Conservation (phyloP, 805 yeast genomes). For the Spencermartinsiella europaea region DNA sequence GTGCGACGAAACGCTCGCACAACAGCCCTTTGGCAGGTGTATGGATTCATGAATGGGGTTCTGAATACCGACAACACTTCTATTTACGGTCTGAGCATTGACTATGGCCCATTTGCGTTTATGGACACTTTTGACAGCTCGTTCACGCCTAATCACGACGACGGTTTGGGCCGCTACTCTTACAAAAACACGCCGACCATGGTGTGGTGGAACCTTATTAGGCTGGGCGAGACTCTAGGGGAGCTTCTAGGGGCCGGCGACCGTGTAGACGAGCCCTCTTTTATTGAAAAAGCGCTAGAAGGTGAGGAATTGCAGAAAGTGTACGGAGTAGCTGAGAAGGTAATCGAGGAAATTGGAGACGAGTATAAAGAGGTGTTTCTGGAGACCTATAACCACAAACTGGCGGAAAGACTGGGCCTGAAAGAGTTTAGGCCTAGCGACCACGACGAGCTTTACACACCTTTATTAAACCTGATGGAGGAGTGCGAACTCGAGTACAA, state of each 20-base stretch:
- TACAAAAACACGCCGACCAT: conserved; percentile 80
- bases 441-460: conserved; percentile 42
- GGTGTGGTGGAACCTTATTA: conserved; percentile 88
- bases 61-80: conserved; percentile 93
- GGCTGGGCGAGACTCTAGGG: conserved; percentile 79
- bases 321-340: conserved; percentile 53
- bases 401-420: conserved; percentile 70
- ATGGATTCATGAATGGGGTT: conserved; percentile 92
- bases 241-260: conserved; percentile 73
- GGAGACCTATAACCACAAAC: conserved; percentile 48
- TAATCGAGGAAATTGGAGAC: conserved; percentile 60
- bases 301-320: conserved; percentile 44
- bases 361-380: conserved; percentile 62
- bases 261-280: conserved; percentile 40
- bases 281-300: conserved; percentile 37
- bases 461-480: conserved; percentile 56
- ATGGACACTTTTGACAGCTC: conserved; percentile 78
- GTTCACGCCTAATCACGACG: conserved; percentile 90
- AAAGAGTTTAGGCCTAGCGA: conserved; percentile 35
- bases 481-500: conserved; percentile 72
- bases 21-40: conserved; percentile 82
- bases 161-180: conserved; percentile 62
- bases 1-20: conserved; percentile 68
- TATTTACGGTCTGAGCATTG: conserved; percentile 79
- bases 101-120: conserved; percentile 92